Conservation (phyloP, 2,329 filamentous ascomycete species). For the Claviceps sorghi region DNA sequence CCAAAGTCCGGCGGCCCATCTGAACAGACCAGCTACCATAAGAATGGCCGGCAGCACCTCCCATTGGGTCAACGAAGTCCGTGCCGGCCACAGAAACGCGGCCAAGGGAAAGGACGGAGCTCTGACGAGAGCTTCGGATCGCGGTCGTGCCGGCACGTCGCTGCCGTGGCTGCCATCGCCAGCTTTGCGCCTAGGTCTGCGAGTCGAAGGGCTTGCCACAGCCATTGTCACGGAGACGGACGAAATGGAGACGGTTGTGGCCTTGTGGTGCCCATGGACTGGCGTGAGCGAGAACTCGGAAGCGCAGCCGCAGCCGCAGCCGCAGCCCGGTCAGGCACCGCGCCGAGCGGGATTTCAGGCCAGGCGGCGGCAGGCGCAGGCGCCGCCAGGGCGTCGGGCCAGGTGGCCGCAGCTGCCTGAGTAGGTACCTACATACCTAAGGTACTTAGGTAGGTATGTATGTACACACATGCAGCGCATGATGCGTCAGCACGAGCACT, state of each 20-base stretch:
- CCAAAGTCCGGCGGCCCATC: slow-evolving; percentile 88
- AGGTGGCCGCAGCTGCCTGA: no score
- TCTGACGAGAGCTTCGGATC: slow-evolving; percentile 31
- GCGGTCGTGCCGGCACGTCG: slow-evolving; percentile 18
- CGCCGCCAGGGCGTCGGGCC: no score
- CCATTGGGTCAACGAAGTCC: slow-evolving; percentile 79
- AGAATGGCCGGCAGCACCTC: slow-evolving; percentile 74
- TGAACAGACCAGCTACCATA: slow-evolving; percentile 80
- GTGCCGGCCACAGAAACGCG: slow-evolving; percentile 86
- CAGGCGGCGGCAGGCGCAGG: no score
- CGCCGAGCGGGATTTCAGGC: no score
- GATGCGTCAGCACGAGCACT: no score
- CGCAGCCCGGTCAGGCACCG: no score
- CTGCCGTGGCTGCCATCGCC: slow-evolving; percentile 29
- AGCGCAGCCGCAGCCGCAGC: no score
- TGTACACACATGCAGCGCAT: no score
- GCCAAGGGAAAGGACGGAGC: slow-evolving; percentile 76
- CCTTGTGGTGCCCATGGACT: slow-evolving; percentile 1
- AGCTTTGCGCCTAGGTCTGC: slow-evolving; percentile 44
- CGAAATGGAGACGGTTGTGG: background rate
- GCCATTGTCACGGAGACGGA: slow-evolving; percentile 16
- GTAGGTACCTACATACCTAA: no score
- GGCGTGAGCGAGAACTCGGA: no score
- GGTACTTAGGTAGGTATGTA: no score
- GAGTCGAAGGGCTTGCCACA: slow-evolving; percentile 40